Percentiles rank a stretch among this genome's conserved stretches.
phyloP scores from a whole-genome alignment of 352 stramenopile species.

The Poterioochromonas sp. region DNA sequence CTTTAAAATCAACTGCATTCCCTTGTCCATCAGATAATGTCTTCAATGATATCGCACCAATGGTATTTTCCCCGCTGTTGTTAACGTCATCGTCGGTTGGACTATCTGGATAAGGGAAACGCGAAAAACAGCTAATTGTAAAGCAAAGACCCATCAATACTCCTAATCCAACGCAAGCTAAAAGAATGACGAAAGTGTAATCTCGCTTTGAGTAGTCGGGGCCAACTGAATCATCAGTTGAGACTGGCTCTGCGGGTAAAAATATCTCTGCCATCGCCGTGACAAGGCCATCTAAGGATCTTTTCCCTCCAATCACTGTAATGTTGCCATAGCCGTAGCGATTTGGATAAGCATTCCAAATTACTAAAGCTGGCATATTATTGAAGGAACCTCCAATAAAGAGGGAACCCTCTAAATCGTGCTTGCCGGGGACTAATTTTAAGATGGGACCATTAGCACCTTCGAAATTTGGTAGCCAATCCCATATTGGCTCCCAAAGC shows the following conservation, averaged over 20 bases:
- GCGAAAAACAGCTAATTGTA: not conserved
- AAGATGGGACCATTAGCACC: not conserved
- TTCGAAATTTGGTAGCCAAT: constrained; percentile 3
- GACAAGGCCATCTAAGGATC: not conserved
- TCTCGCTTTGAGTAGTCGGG: not conserved
- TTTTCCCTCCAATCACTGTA: not conserved
- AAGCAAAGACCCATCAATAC: not conserved
- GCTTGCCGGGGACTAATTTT: not conserved
- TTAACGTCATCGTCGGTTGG: not conserved
- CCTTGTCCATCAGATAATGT: constrained; percentile 13
- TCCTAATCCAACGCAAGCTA: constrained; percentile 1
- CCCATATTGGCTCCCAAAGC: not conserved
- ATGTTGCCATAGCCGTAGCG: not conserved
- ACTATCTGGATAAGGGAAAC: not conserved
- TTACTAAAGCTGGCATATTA: not conserved
- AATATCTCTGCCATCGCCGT: not conserved
- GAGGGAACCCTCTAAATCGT: not conserved
- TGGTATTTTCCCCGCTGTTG: not conserved
- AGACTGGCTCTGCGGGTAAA: not conserved
- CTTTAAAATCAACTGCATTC: constrained; percentile 28
- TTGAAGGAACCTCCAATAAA: not conserved
- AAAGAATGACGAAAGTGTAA: constrained; percentile 11
- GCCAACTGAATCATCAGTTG: not conserved
- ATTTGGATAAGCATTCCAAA: not conserved
- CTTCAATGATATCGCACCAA: constrained; percentile 1